phyloP scores from a whole-genome alignment of 495 filamentous ascomycete genomes.

The Aspergillus cristatus region DNA sequence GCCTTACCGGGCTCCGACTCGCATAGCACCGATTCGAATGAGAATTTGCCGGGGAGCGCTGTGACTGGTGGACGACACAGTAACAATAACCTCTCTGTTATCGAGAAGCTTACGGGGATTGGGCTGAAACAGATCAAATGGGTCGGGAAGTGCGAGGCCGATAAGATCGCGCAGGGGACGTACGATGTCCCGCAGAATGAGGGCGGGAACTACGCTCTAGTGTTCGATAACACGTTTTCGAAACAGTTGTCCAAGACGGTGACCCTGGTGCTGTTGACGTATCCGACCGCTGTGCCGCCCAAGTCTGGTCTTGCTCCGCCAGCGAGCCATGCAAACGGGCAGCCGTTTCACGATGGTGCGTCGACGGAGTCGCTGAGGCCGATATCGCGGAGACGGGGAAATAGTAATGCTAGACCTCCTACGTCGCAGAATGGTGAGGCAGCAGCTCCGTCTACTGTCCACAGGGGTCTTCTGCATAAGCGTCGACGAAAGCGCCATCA shows the following conservation, averaged over 20 bases:
- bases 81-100: slow-evolving; percentile 48
- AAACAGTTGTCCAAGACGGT: slow-evolving; percentile 91
- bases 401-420: slow-evolving; percentile 21
- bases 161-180: slow-evolving; percentile 87
- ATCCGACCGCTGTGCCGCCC: slow-evolving; percentile 75
- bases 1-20: slow-evolving; percentile 36
- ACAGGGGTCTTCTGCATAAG: slow-evolving; percentile 79
- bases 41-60: slow-evolving; percentile 29
- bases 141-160: slow-evolving; percentile 90
- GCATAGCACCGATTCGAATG: slow-evolving; percentile 33
- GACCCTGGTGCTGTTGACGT: slow-evolving; percentile 88
- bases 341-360: slow-evolving; percentile 27
- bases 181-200: slow-evolving; percentile 64
- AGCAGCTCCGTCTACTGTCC: slow-evolving; percentile 27
- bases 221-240: slow-evolving; percentile 98
- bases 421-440: slow-evolving; percentile 19
- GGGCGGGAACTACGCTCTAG: slow-evolving; percentile 89
- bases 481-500: slow-evolving; percentile 86
- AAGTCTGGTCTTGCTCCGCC: slow-evolving; percentile 59
- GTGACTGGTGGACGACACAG: slow-evolving; percentile 29
- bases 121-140: slow-evolving; percentile 82
- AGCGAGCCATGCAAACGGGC: slow-evolving; percentile 28
- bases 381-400: slow-evolving; percentile 25
- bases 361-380: slow-evolving; percentile 27
- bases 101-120: slow-evolving; percentile 74